Evolutionary conservation across 257 asterid genomes (phyloP), one percentile per base, ranked within the genome.

Genomic region (Solanum neorickii): DNA sequence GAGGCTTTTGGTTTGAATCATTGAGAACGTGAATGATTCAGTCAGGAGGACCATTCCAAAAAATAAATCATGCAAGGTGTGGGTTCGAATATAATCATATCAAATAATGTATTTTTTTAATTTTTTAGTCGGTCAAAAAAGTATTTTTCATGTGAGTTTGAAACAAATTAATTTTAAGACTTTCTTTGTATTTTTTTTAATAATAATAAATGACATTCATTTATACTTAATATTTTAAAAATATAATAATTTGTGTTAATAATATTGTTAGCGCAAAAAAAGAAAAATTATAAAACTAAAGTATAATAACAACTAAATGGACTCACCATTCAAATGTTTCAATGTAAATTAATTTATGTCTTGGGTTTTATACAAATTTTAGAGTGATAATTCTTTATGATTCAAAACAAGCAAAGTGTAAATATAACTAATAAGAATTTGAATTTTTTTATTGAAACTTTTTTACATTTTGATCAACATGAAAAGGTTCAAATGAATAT

Each of bases 31-130:
- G 66, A 9, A 56, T 3, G 5, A 56, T 59, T 59, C 0, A 0
- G 2, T 21, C 9, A 59, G 12, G 0, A 7, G 27, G 0, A 20
- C 0, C 12, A 20, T 1, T 10, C 11, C 11, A 0, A 59, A 59
- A 59, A 59, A 20, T 59, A 0, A 20, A 59, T 3, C 2, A 59
- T 59, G 25, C 25, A 21, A 20, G 1, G 12, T 59, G 6, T 59
- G 1, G 21, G 21, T 59, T 56, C 1, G n/a, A 56, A 56, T 56
- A 18, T 56, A 56, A 20, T 56, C 1, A 7, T 56, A 56, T 20
- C 0, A 2, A 56, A 56, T 56, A 16, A 56, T 7, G 5, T 56
- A 56, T 20, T 56, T 56, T 56, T 20, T 56, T 56, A 7, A 56
- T 7, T 18, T 56, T 52, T 56, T 7, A 20, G 25, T 56, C 4